A percentile compares a stretch with the other conserved stretches of the same genome.
phyloP scores from a whole-genome alignment of 164 flowering plant species.

The Stephania yunnanensis region DNA sequence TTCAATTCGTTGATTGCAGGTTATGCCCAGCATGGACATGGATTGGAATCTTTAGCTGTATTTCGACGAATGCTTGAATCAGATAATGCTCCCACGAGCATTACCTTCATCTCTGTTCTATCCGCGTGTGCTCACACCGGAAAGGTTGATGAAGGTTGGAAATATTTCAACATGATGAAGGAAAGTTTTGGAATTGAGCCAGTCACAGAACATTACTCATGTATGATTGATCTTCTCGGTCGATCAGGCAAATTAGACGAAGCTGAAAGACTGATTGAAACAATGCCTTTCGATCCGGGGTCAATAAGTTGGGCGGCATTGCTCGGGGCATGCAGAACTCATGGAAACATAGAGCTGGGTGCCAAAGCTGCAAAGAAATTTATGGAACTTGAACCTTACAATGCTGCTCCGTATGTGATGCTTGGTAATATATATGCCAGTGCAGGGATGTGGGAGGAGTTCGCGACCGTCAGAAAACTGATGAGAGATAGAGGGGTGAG shows the following conservation, averaged over 20 bases:
- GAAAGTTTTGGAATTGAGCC: constrained; percentile 51
- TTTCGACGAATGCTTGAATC: constrained; percentile 53
- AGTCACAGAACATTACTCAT: constrained; percentile 61
- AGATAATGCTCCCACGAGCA: constrained; percentile 39
- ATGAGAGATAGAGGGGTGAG: constrained; percentile 64
- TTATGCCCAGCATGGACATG: constrained; percentile 80
- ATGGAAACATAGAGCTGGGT: constrained; percentile 62
- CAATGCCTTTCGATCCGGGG: constrained; percentile 60
- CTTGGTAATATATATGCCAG: constrained; percentile 60
- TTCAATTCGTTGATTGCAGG: constrained; percentile 72
- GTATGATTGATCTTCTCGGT: constrained; percentile 85
- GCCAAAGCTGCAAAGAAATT: constrained; percentile 54
- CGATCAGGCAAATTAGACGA: constrained; percentile 68
- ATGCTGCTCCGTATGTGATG: constrained; percentile 65
- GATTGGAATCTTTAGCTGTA: constrained; percentile 43
- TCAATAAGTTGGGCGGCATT: constrained; percentile 57
- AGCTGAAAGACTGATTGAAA: constrained; percentile 55
- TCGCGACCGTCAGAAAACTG: constrained; percentile 33
- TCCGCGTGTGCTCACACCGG: constrained; percentile 66
- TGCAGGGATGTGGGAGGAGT: constrained; percentile 54
- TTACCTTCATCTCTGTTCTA: constrained; percentile 71
- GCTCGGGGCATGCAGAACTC: constrained; percentile 71
- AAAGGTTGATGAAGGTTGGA: constrained; percentile 43
- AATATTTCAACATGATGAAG: constrained; percentile 48
- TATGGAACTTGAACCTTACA: constrained; percentile 49